Evolutionary conservation across 2,329 filamentous ascomycete species (phyloP).

Genomic region (Fusarium tuaranense): DNA sequence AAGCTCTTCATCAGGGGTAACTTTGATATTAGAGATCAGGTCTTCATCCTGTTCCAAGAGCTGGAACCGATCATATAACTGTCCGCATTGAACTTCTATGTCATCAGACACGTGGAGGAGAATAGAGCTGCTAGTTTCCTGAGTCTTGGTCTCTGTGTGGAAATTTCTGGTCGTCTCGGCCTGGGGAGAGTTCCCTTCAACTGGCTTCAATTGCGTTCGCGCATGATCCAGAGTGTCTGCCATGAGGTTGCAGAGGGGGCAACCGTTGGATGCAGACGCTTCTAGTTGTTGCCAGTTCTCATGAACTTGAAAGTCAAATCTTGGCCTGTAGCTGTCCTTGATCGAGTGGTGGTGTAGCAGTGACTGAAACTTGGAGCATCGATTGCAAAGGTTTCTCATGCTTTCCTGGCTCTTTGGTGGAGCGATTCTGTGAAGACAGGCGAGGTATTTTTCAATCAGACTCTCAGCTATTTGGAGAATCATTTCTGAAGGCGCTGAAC

Average conservation of each 20-base stretch:
- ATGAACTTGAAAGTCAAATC: not conserved
- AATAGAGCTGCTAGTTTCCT: not conserved
- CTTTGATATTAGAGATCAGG: not conserved
- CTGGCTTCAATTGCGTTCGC: not conserved
- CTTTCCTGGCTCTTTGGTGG: not conserved
- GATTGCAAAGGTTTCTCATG: not conserved
- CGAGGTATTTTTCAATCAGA: not conserved
- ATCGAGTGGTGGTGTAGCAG: not conserved
- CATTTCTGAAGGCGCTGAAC: not conserved
- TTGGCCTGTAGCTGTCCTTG: not conserved
- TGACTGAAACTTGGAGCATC: not conserved
- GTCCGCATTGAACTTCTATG: not conserved
- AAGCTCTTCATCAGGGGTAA: not conserved
- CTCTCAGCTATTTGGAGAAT: not conserved
- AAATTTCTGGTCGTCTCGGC: not conserved
- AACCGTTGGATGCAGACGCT: not conserved
- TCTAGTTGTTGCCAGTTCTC: not conserved
- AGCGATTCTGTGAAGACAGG: not conserved
- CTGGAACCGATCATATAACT: not conserved
- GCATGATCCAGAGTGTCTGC: not conserved
- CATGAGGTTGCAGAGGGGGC: not conserved
- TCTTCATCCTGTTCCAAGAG: not conserved
- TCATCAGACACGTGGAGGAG: not conserved
- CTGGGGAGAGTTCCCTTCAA: not conserved
- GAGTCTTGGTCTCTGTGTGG: not conserved